Base-by-base conservation (phyloP, 148 eudicot genomes). In the Rhododendron griersonianum region DNA sequence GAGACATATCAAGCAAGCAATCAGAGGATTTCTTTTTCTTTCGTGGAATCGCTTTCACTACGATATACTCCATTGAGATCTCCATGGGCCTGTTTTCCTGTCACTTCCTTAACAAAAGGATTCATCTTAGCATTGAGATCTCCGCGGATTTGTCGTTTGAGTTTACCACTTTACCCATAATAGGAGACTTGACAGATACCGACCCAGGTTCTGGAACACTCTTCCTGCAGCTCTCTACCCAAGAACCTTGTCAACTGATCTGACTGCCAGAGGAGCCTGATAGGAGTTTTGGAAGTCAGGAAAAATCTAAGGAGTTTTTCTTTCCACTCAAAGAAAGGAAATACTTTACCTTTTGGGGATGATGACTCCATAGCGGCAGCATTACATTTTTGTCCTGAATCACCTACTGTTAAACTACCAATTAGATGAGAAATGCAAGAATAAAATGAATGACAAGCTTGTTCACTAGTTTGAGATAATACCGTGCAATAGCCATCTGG, bases 1-100 rank as follows among this genome's bases (percentile, higher is more conserved):
- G 99, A 90, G 99, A 97, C 80, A 88, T 88, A 84, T 96, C 94
- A 84, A 87, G 89, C 57, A 93, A 91, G 84, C 44, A 75, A 87
- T 88, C 86, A 83, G 84, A 61, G 74, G 81, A 83, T 79, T 87
- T 83, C 75, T 39, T 90, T 88, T 47, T 74, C 84, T 81, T 89
- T 84, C 44, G 19, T 1, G 19, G 79, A 63, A 86, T 85, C 80
- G 16, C 84, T 85, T 78, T 87, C 89, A 77, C 79, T 89, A 21
- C 59, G 82, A 83, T 59, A 73, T 81, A 73, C 79, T 82, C 57
- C 50, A 44, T 48, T 84, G 83, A 81, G 37, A 73, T 84, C 84
- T 77, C 67, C 89, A 71, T 82, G 84, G 71, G 83, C 61, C 61
- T 88, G 78, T 78, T 91, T 90, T 19, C 37, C 80, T 67, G 50